phyloP scores from a whole-genome alignment of 768 basidiomycete species.

The Kwoniella newhampshirensis region DNA sequence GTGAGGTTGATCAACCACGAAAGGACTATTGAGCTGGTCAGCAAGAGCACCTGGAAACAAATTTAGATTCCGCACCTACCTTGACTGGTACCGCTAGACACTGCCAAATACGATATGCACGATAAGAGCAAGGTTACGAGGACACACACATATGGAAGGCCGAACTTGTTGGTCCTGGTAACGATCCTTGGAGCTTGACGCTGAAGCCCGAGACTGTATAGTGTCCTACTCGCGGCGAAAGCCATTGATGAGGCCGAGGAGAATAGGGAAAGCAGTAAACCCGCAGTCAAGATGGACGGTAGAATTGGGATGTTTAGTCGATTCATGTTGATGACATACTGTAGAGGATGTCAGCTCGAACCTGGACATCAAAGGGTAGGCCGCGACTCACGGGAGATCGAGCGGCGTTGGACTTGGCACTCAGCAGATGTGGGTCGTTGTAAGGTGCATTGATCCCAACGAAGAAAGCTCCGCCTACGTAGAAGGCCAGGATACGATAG shows the following conservation, averaged over 20 bases:
- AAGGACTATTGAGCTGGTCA: no score
- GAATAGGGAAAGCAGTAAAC: constrained; percentile 18
- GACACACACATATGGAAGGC: constrained; percentile 27
- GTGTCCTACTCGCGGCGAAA: constrained; percentile 24
- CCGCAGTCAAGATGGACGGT: constrained; percentile 27
- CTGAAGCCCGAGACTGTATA: constrained; percentile 14
- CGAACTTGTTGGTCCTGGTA: constrained; percentile 19
- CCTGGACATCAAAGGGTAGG: constrained; percentile 13
- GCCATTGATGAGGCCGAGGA: constrained; percentile 13
- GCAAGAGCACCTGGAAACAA: not conserved
- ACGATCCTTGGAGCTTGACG: constrained; percentile 25
- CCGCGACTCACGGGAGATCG: not conserved
- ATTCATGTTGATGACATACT: constrained; percentile 23
- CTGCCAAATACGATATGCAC: constrained; percentile 28
- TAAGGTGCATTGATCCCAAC: constrained; percentile 15
- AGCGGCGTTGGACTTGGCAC: constrained; percentile 4
- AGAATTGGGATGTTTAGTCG: constrained; percentile 17
- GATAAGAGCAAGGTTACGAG: constrained; percentile 17
- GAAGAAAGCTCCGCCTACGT: constrained; percentile 10
- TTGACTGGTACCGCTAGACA: constrained; percentile 26
- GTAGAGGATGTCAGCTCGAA: not conserved
- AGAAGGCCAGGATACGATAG: constrained; percentile 21
- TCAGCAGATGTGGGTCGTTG: constrained; percentile 12
- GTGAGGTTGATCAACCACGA: constrained; percentile 26
- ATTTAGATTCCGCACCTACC: not conserved